phyloP scores from a whole-genome alignment of 1,284 basidiomycete species.

The Ustanciosporium gigantosporum region DNA sequence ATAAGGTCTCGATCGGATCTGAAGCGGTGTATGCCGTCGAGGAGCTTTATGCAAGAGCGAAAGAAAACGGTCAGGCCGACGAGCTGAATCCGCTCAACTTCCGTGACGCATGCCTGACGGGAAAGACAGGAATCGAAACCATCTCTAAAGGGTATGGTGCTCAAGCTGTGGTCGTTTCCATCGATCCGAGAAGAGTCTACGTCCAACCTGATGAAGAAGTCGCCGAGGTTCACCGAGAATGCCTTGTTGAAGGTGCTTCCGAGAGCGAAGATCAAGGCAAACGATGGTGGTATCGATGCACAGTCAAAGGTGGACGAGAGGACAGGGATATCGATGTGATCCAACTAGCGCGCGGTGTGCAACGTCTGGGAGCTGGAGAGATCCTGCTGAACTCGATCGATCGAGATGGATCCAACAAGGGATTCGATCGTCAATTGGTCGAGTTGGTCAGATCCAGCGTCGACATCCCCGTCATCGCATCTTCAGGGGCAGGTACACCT shows the following conservation, averaged over 20 bases:
- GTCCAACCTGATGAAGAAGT: slow-evolving; percentile 67
- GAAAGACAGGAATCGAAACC: slow-evolving; percentile 81
- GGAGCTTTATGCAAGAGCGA: slow-evolving; percentile 68
- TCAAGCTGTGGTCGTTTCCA: slow-evolving; percentile 95
- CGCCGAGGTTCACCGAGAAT: slow-evolving; percentile 63
- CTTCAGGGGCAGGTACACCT: slow-evolving; percentile 79
- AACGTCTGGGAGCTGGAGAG: slow-evolving; percentile 90
- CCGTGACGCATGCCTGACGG: slow-evolving; percentile 55
- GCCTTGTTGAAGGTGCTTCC: slow-evolving; percentile 59
- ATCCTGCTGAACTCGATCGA: slow-evolving; percentile 96
- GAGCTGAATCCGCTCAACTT: slow-evolving; percentile 49
- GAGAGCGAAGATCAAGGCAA: slow-evolving; percentile 67
- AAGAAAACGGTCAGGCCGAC: slow-evolving; percentile 71
- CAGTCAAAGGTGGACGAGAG: slow-evolving; percentile 89
- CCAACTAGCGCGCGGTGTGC: slow-evolving; percentile 85
- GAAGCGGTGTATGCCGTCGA: slow-evolving; percentile 95
- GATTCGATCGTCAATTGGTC: slow-evolving; percentile 87
- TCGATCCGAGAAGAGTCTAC: slow-evolving; percentile 90
- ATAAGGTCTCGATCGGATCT: slow-evolving; percentile 93
- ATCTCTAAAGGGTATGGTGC: slow-evolving; percentile 90
- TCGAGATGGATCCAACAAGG: slow-evolving; percentile 87
- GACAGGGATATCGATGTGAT: slow-evolving; percentile 85
- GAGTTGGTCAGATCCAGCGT: slow-evolving; percentile 73
- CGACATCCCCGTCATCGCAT: slow-evolving; percentile 89
- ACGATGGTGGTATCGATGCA: slow-evolving; percentile 98